phyloP scores from a whole-genome alignment of 345 rosid genomes.

The Arabis alpina region DNA sequence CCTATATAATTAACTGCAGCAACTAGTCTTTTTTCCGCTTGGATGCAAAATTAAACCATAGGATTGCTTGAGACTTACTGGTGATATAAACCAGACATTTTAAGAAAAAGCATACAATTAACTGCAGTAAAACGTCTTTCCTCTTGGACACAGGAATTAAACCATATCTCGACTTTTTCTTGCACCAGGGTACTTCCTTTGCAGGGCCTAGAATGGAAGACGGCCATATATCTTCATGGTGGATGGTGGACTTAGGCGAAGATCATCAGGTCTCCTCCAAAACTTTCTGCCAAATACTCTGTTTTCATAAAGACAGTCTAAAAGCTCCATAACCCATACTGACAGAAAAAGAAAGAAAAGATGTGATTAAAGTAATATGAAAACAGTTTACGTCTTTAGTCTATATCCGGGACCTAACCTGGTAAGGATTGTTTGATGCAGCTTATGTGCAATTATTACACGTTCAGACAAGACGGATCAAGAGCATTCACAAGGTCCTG shows the following conservation, averaged over 20 bases:
- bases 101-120: conserved; percentile 2
- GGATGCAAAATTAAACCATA: not conserved
- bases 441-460: conserved; percentile 96
- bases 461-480: conserved; percentile 92
- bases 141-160: not conserved
- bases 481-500: conserved; percentile 74
- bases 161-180: not conserved
- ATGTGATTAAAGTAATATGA: not conserved
- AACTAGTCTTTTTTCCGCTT: not conserved
- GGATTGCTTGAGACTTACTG: not conserved
- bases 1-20: not conserved
- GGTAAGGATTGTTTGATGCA: conserved; percentile 46
- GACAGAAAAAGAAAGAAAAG: not conserved
- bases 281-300: conserved; percentile 10
- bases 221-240: conserved; percentile 73
- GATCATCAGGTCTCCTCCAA: conserved; percentile 76
- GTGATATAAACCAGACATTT: conserved; percentile 1
- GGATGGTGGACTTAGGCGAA: conserved; percentile 92
- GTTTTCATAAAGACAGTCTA: conserved; percentile 2
- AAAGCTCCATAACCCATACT: not conserved
- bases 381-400: not conserved
- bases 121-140: not conserved
- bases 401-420: conserved; percentile 5
- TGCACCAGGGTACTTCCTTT: conserved; percentile 75
- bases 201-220: conserved; percentile 86